phyloP scores from a whole-genome alignment of 2,329 filamentous ascomycete genomes.

The Fusarium protoensiforme region DNA sequence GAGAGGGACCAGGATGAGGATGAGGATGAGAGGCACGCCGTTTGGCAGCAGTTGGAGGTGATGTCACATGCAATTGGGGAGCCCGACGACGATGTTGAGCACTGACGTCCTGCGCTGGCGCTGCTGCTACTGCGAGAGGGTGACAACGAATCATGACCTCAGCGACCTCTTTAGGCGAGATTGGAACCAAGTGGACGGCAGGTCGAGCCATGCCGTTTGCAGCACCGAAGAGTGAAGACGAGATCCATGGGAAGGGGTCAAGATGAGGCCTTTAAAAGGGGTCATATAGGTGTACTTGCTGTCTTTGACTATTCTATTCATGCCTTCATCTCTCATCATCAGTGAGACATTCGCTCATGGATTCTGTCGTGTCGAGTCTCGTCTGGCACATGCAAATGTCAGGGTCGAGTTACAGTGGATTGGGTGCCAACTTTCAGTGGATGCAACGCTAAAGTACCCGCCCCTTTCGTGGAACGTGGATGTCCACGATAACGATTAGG shows the following conservation, averaged over 20 bases:
- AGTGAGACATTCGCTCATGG: conserved; percentile 18
- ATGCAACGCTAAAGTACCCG: conserved; percentile 7
- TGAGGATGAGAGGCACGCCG: conserved; percentile 14
- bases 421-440: conserved; percentile 10
- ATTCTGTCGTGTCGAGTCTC: neutral
- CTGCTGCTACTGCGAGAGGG: neutral
- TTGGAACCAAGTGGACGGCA: neutral
- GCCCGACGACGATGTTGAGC: neutral
- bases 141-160: conserved; percentile 36
- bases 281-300: neutral
- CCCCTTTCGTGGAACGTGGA: neutral
- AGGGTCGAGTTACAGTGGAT: conserved; percentile 19
- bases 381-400: conserved; percentile 28
- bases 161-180: conserved; percentile 26
- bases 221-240: conserved; percentile 10
- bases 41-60: conserved; percentile 25
- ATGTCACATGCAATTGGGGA: conserved; percentile 45
- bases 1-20: conserved; percentile 15
- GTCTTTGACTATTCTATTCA: conserved; percentile 6
- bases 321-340: neutral
- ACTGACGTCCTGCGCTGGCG: conserved; percentile 15
- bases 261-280: neutral
- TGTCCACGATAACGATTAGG: neutral
- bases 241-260: neutral
- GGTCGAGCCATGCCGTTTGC: neutral